A percentile compares a stretch with the other conserved stretches of the same genome.
Evolutionary conservation across 2,329 filamentous ascomycete genomes (phyloP).

Genomic region (Zymoseptoria passerinii): DNA sequence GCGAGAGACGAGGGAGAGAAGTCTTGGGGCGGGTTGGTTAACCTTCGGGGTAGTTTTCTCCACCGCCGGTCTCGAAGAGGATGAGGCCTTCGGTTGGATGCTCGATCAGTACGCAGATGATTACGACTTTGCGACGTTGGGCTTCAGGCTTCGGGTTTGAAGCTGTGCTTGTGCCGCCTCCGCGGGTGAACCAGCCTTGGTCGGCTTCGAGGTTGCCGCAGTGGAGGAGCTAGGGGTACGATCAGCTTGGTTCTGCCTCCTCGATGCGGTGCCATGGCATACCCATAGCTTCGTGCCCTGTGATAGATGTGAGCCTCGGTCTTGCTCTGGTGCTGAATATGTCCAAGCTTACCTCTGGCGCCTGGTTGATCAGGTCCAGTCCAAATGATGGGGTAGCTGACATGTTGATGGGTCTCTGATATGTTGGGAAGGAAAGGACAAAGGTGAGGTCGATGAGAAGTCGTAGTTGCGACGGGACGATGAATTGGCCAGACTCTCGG

Average conservation of each 20-base stretch:
- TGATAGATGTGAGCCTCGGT: not conserved
- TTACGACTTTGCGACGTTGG: conserved; percentile 26
- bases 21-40: not conserved
- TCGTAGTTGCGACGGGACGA: not conserved
- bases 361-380: conserved; percentile 20
- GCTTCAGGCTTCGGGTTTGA: conserved; percentile 24
- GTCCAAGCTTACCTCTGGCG: conserved; percentile 11
- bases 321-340: not conserved
- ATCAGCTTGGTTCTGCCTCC: not conserved
- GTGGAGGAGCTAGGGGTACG: conserved; percentile 23
- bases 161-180: conserved; percentile 22
- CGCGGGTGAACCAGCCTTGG: conserved; percentile 31
- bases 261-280: not conserved
- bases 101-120: conserved; percentile 23
- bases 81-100: conserved; percentile 31
- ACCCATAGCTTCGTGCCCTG: conserved; percentile 33
- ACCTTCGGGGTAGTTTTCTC: conserved; percentile 26
- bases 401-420: not conserved
- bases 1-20: not conserved
- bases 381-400: conserved; percentile 7
- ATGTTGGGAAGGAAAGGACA: not conserved
- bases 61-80: conserved; percentile 31
- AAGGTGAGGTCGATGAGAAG: not conserved
- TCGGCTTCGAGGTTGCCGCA: conserved; percentile 31
- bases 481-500: not conserved